Evolutionary conservation across 2,329 filamentous ascomycete species (phyloP).

Genomic region (Sporothrix sp.): DNA sequence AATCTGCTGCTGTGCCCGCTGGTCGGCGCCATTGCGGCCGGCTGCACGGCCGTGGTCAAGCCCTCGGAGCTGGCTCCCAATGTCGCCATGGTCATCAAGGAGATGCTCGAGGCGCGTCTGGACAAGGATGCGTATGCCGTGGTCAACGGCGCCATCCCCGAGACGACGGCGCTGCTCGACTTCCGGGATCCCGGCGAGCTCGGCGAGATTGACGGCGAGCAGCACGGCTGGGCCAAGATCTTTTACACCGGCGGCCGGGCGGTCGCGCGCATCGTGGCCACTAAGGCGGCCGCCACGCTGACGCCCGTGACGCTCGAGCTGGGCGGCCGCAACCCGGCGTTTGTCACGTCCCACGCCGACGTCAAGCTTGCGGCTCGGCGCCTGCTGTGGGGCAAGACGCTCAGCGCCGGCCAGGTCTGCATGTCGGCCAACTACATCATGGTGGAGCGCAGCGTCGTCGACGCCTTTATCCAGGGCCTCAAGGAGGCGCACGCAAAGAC

Average conservation of each 20-base stretch:
- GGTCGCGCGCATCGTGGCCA: constrained; percentile 78
- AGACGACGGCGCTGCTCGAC: constrained; percentile 72
- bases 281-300: constrained; percentile 80
- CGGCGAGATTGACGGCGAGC: constrained; percentile 10
- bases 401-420: constrained; percentile 86
- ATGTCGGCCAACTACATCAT: constrained; percentile 88
- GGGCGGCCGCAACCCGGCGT: constrained; percentile 84
- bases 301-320: constrained; percentile 87
- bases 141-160: constrained; percentile 70
- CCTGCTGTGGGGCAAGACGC: constrained; percentile 77
- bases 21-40: constrained; percentile 83
- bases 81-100: constrained; percentile 68
- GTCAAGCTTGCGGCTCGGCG: constrained; percentile 70
- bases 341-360: constrained; percentile 77
- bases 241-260: constrained; percentile 79
- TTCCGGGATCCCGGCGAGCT: constrained; percentile 32
- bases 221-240: constrained; percentile 84
- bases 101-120: constrained; percentile 64
- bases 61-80: constrained; percentile 75
- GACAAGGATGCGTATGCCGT: constrained; percentile 68
- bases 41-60: constrained; percentile 84
- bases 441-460: constrained; percentile 64
- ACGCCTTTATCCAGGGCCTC: constrained; percentile 64
- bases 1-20: constrained; percentile 69
- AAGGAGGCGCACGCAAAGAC: constrained; percentile 63